Evolutionary conservation across 2,329 filamentous ascomycete genomes (phyloP).

Genomic region (Botrytis cinerea): DNA sequence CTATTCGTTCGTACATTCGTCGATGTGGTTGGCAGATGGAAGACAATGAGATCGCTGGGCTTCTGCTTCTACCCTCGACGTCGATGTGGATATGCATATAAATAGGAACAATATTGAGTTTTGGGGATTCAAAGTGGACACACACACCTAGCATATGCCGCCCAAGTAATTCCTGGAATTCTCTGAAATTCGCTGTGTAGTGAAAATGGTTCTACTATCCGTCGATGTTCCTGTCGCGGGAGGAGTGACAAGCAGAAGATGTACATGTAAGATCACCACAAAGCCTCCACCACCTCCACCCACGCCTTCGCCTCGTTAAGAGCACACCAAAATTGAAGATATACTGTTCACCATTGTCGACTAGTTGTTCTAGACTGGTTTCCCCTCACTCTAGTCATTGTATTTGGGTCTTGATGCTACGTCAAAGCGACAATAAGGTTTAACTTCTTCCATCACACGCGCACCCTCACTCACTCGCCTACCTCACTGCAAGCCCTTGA

Average conservation of each 20-base stretch:
- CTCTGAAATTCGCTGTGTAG: background rate
- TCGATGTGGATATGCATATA: background rate
- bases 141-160: background rate
- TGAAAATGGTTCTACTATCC: background rate
- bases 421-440: conserved; percentile 7
- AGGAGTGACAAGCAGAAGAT: background rate
- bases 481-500: background rate
- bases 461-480: background rate
- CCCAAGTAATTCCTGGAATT: background rate
- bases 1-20: background rate
- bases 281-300: background rate
- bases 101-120: background rate
- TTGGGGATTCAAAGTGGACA: background rate
- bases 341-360: background rate
- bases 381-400: background rate
- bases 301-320: background rate
- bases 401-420: background rate
- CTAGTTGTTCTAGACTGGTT: background rate
- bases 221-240: background rate
- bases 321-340: background rate
- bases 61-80: background rate
- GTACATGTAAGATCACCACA: background rate
- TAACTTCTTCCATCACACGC: background rate
- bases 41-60: background rate
- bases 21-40: no score